A percentile compares a stretch with the other conserved stretches of the same genome.
Conservation (phyloP, 345 rosid genomes). For the Anacardium occidentale region DNA sequence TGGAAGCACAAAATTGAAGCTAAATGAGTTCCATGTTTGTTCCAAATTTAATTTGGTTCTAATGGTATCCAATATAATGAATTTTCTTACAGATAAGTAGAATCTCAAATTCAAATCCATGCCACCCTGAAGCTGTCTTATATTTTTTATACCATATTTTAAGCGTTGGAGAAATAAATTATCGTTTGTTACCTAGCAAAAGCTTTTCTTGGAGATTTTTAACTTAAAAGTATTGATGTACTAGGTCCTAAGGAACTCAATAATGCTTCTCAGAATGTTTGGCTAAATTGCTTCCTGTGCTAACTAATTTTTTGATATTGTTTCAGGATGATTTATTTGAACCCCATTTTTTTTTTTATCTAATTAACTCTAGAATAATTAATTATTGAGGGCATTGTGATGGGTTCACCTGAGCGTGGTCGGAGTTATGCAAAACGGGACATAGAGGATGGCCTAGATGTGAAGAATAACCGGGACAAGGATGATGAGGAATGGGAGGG, state of each 20-base stretch:
- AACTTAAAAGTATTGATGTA: neutral
- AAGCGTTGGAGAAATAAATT: neutral
- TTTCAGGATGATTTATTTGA: constrained; percentile 5
- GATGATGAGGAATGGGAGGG: constrained; percentile 62
- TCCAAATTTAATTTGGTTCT: neutral
- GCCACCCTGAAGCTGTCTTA: too few relatives aligned
- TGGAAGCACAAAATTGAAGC: neutral
- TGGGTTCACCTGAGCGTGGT: constrained; percentile 68
- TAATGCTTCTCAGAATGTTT: neutral
- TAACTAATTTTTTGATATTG: neutral
- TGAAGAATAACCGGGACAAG: constrained; percentile 44
- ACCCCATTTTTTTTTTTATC: neutral
- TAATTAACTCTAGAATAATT: neutral
- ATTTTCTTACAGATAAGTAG: neutral
- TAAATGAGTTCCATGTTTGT: neutral
- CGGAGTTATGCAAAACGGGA: constrained; percentile 46
- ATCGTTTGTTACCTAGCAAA: neutral
- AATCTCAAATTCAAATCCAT: neutral
- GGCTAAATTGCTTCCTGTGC: neutral
- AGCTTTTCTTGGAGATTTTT: neutral
- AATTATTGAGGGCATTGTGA: constrained; percentile 12
- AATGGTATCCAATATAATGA: neutral
- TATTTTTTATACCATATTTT: neutral
- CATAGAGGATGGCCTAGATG: constrained; percentile 41
- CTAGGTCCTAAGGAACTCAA: neutral